phyloP scores from a whole-genome alignment of 306 rosid genomes.

The Ammopiptanthus mongolicus region DNA sequence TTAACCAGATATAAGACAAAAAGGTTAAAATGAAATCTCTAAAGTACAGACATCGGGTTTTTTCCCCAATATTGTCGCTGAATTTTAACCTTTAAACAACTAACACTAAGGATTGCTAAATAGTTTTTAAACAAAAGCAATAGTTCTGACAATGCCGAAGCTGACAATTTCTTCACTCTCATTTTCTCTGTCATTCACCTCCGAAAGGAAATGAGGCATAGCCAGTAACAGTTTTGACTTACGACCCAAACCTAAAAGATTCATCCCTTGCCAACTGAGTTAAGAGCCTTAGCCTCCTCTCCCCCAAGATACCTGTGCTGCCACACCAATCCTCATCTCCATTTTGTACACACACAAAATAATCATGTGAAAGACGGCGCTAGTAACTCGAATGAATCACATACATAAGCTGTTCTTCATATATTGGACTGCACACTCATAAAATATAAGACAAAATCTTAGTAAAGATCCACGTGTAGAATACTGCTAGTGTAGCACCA shows the following conservation, averaged over 20 bases:
- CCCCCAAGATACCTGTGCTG: background rate
- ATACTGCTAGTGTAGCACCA: constrained; percentile 64
- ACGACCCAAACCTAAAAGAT: constrained; percentile 4
- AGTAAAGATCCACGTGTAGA: constrained; percentile 88
- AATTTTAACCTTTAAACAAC: background rate
- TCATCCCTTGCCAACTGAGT: constrained; percentile 19
- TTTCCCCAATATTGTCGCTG: background rate
- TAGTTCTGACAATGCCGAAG: constrained; percentile 3
- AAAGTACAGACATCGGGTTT: constrained; percentile 14
- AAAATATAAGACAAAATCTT: constrained; percentile 64
- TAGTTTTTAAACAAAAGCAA: background rate
- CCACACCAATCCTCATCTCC: constrained; percentile 21
- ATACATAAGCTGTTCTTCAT: constrained; percentile 23
- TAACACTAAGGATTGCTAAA: background rate
- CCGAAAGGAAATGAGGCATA: background rate
- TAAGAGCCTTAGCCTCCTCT: background rate
- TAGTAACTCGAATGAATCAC: constrained; percentile 13
- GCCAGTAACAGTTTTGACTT: constrained; percentile 12
- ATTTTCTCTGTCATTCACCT: background rate
- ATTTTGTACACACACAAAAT: constrained; percentile 6
- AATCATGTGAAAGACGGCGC: constrained; percentile 16
- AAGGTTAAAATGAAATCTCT: background rate
- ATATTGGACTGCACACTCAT: constrained; percentile 36
- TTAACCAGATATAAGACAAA: constrained; percentile 5
- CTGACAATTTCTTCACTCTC: constrained; percentile 10